Base-by-base conservation (phyloP, 768 basidiomycete genomes). In the Royoungia palumana region DNA sequence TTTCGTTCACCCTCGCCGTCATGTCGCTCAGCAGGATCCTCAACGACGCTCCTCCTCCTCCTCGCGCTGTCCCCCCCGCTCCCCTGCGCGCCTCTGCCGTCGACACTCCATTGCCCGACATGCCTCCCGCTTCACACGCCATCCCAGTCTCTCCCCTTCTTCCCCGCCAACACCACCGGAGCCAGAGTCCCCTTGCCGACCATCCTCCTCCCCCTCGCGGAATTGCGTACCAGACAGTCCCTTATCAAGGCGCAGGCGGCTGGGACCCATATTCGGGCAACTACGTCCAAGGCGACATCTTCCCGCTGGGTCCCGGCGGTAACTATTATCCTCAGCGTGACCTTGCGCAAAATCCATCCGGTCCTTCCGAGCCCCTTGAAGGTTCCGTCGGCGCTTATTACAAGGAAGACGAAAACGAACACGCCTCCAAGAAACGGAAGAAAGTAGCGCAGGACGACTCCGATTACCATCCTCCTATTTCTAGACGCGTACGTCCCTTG, bases 21-120 rank as follows among this genome's bases (percentile, higher is more conserved):
- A 89, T 89, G 87, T 89, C 87, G 43, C 80, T 89, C 66, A 82
- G 81, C 59, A 77, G 81, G 57, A 89, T 89, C 53, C 81, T 89
- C 70, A 89, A 89, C 70, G 81, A 88, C 70, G 82, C 86, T 55
- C 77, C 84, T 36, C 68, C 73, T 27, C 71, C 73, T 19, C 51
- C 57, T 32, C 60, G 67, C 47, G 66, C 65, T 27, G 58, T 71
- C 42, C 62, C 66, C 39, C 41, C 56, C 36, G 46, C 42, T 20
- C 47, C 54, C 48, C 38, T 56, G 27, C 58, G 54, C 49, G 35
- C 55, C 53, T 40, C 62, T 51, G 50, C 53, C 45, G 28, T 53
- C 57, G 62, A 66, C 54, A 25, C 57, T 21, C 47, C 62, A 0
- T 24, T 51, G 34, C 40, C 55, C 35, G 60, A 60, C 51, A 62